These are phyloP conservation scores for Chaetomidium leptoderma DNA, from an alignment of 495 filamentous ascomycete species.

Conservation along the genomic window DNA sequence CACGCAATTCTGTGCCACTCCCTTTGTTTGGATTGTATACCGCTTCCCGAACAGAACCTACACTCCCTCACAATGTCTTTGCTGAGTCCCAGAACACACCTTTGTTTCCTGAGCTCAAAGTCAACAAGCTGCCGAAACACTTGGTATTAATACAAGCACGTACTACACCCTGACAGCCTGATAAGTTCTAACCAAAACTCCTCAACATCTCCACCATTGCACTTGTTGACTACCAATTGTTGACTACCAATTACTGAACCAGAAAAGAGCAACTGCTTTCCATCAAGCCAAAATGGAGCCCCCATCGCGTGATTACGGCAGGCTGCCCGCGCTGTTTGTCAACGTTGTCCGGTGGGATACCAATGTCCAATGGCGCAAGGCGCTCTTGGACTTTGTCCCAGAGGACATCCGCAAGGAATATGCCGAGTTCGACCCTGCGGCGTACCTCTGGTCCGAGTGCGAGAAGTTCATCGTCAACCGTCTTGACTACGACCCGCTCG, in stretches of 20 bases:
- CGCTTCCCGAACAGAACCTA: background rate
- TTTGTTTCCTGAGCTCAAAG: too few relatives aligned
- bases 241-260: background rate
- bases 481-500: background rate
- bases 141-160: too few relatives aligned
- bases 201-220: background rate
- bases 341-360: slow-evolving; percentile 1
- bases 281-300: background rate
- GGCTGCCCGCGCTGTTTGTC: background rate
- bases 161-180: too few relatives aligned
- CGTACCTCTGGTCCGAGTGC: background rate
- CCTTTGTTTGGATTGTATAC: background rate
- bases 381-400: background rate
- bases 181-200: too few relatives aligned
- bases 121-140: too few relatives aligned
- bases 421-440: background rate
- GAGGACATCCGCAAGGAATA: background rate
- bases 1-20: too few relatives aligned
- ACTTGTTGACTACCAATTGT: background rate
- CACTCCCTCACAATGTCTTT: background rate
- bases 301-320: background rate
- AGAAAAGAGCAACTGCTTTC: background rate
- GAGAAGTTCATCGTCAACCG: background rate
- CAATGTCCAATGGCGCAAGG: background rate
- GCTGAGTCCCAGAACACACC: background rate